Percentiles rank a stretch among this genome's conserved stretches.
These are phyloP conservation scores for Pichia phayaonensis DNA, from an alignment of 805 yeast species.

Conservation along the genomic window DNA sequence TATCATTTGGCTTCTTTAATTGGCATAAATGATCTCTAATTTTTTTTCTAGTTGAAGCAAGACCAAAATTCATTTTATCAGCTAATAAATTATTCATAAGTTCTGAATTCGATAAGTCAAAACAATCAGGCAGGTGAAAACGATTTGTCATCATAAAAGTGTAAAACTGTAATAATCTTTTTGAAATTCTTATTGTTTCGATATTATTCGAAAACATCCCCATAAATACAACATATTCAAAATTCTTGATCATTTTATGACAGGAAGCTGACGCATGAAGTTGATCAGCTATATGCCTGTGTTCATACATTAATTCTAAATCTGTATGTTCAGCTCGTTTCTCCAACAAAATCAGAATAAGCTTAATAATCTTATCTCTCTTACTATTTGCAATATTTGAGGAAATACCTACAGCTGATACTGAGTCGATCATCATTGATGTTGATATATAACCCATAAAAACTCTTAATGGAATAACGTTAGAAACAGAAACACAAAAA, in stretches of 20 bases:
- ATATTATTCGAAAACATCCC: slow-evolving; percentile 45
- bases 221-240: slow-evolving; percentile 45
- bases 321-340: slow-evolving; percentile 23
- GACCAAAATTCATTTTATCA: slow-evolving; percentile 60
- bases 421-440: slow-evolving; percentile 29
- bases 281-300: slow-evolving; percentile 2
- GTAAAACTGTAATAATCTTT: slow-evolving; percentile 31
- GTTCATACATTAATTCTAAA: slow-evolving; percentile 1
- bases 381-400: slow-evolving; percentile 16
- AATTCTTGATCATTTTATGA: slow-evolving; percentile 28
- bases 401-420: slow-evolving; percentile 26
- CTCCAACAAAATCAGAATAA: slow-evolving; percentile 34
- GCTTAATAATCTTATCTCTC: slow-evolving; percentile 30
- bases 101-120: slow-evolving; percentile 25
- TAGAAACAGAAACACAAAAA: slow-evolving; percentile 28
- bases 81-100: slow-evolving; percentile 39
- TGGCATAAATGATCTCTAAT: slow-evolving; percentile 37
- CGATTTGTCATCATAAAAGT: slow-evolving; percentile 15
- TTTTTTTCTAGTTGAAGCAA: slow-evolving; percentile 66
- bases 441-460: slow-evolving; percentile 33
- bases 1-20: slow-evolving; percentile 30
- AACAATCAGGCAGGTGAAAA: slow-evolving; percentile 20
- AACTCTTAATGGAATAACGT: slow-evolving; percentile 22
- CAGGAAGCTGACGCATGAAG: slow-evolving; percentile 25
- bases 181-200: slow-evolving; percentile 42